Evolutionary conservation across 1,139 yeast species (phyloP).

Genomic region (Debaryomyces fabryi): DNA sequence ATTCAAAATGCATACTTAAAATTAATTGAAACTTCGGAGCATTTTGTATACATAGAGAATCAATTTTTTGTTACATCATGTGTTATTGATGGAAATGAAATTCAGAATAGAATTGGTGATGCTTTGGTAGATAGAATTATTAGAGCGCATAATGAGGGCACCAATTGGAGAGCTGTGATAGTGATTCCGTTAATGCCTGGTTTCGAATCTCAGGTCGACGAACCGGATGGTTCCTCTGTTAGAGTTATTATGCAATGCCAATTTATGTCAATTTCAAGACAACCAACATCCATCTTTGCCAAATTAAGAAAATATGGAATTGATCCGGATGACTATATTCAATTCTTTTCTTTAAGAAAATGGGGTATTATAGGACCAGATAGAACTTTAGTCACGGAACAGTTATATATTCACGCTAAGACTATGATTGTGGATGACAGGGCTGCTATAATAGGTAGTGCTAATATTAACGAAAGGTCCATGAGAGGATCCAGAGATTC

Average conservation of each 20-base stretch:
- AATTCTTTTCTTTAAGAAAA: constrained; percentile 86
- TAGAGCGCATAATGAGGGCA: constrained; percentile 77
- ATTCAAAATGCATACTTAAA: constrained; percentile 92
- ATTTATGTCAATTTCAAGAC: constrained; percentile 89
- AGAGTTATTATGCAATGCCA: constrained; percentile 97
- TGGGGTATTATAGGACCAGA: constrained; percentile 92
- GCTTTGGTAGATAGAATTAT: constrained; percentile 94
- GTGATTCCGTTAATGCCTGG: constrained; percentile 98
- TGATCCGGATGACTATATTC: constrained; percentile 87
- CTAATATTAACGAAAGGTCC: constrained; percentile 93
- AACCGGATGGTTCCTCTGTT: constrained; percentile 91
- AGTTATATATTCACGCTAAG: constrained; percentile 91
- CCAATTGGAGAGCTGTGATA: constrained; percentile 86
- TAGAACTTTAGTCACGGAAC: constrained; percentile 80
- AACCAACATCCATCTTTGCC: constrained; percentile 86
- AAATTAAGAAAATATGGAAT: constrained; percentile 78
- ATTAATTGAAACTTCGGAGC: constrained; percentile 88
- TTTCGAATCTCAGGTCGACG: constrained; percentile 90
- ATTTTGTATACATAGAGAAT: constrained; percentile 91
- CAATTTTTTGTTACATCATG: constrained; percentile 93
- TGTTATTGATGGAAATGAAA: constrained; percentile 79
- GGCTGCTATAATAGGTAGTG: constrained; percentile 92
- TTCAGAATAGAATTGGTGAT: constrained; percentile 91
- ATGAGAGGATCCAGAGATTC: constrained; percentile 94
- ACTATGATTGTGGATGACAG: constrained; percentile 92